Conservation (phyloP, 2,329 filamentous ascomycete species). For the Aureobasidium pullulans region DNA sequence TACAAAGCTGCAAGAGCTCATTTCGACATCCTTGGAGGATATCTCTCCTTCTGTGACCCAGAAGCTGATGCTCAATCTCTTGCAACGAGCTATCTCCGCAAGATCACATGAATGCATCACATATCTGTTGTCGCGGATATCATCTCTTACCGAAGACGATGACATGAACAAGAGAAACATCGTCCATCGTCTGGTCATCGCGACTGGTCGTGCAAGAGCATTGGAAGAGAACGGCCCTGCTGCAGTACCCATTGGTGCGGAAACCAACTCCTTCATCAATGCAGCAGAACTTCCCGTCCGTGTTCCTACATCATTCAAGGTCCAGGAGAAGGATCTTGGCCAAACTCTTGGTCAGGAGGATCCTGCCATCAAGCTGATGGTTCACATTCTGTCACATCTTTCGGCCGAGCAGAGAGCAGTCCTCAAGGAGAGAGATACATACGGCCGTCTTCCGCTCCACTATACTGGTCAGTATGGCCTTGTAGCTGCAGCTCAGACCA, state of each 20-base stretch:
- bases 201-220: constrained; percentile 70
- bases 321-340: constrained; percentile 54
- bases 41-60: neutral
- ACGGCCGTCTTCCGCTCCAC: constrained; percentile 79
- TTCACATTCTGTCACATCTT: constrained; percentile 60
- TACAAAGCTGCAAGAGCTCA: constrained; percentile 44
- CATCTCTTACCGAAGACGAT: constrained; percentile 72
- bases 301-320: constrained; percentile 54
- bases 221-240: constrained; percentile 31
- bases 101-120: constrained; percentile 62
- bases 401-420: constrained; percentile 59
- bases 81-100: constrained; percentile 69
- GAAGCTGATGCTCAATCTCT: constrained; percentile 63
- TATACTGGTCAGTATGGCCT: constrained; percentile 95
- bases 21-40: constrained; percentile 28
- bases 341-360: constrained; percentile 62
- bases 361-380: constrained; percentile 62
- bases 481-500: constrained; percentile 76
- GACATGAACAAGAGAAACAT: constrained; percentile 94
- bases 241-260: constrained; percentile 19
- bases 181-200: constrained; percentile 84
- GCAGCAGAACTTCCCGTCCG: constrained; percentile 64
- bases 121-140: constrained; percentile 61
- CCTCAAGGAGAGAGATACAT: constrained; percentile 63
- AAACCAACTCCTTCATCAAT: constrained; percentile 67